These are phyloP conservation scores for Coelastrella sp. DNA, from an alignment of 139 green algal species.

Conservation along the genomic window DNA sequence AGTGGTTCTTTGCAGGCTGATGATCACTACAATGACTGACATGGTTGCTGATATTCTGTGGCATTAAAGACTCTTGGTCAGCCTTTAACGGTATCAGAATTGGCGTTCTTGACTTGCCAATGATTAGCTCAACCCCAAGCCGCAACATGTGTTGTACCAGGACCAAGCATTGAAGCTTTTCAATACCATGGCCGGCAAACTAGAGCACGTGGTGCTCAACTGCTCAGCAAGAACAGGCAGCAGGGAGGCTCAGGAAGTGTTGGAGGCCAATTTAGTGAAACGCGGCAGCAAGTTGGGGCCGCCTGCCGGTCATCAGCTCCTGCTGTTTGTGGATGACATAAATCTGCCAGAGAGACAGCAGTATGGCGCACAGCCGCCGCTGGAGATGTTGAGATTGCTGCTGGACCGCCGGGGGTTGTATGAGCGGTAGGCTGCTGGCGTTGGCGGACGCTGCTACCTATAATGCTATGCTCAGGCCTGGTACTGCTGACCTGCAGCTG, in stretches of 20 bases:
- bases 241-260: slow-evolving; percentile 36
- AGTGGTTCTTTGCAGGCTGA: too few relatives aligned
- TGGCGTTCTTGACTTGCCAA: too few relatives aligned
- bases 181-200: neutral
- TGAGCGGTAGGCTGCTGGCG: neutral
- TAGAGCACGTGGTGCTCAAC: slow-evolving; percentile 51
- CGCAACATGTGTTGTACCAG: too few relatives aligned
- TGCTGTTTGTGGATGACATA: slow-evolving; percentile 91
- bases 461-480: neutral
- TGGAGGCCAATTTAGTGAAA: slow-evolving; percentile 30
- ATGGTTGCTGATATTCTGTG: too few relatives aligned
- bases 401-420: slow-evolving; percentile 55
- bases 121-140: too few relatives aligned
- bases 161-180: too few relatives aligned
- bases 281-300: slow-evolving; percentile 56
- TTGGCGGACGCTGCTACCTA: neutral
- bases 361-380: slow-evolving; percentile 77
- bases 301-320: slow-evolving; percentile 72
- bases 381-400: slow-evolving; percentile 78
- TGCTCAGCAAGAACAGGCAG: slow-evolving; percentile 81
- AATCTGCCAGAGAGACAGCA: slow-evolving; percentile 85
- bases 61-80: too few relatives aligned
- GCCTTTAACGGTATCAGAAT: too few relatives aligned
- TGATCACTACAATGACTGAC: too few relatives aligned
- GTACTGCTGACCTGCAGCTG: neutral